These are phyloP conservation scores for Gossypium anomalum DNA, from an alignment of 345 rosid genomes.

Conservation along the genomic window DNA sequence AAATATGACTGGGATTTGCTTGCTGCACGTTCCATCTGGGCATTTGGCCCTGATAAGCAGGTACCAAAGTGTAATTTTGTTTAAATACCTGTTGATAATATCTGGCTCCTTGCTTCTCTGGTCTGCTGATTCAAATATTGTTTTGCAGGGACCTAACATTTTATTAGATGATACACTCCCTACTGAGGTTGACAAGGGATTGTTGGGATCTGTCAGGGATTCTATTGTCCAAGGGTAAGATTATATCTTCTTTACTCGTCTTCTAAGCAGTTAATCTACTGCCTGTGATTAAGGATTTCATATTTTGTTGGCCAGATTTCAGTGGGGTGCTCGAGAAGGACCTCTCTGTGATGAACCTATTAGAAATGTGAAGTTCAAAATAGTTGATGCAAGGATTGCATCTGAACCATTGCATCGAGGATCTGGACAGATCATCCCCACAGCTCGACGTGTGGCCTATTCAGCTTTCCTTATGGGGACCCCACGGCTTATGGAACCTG, in stretches of 20 bases:
- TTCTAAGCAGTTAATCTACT: conserved; percentile 9
- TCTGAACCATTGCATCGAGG: conserved; percentile 77
- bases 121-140: conserved; percentile 4
- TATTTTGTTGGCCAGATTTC: conserved; percentile 52
- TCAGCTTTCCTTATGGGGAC: conserved; percentile 79
- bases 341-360: conserved; percentile 98
- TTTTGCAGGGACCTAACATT: conserved; percentile 80
- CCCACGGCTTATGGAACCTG: too few relatives aligned
- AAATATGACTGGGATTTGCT: conserved; percentile 96
- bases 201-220: conserved; percentile 80
- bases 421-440: conserved; percentile 91
- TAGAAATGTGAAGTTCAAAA: conserved; percentile 93
- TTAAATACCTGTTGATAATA: background rate
- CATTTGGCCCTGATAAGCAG: conserved; percentile 99
- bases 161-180: conserved; percentile 92
- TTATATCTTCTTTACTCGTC: background rate
- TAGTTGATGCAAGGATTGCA: conserved; percentile 91
- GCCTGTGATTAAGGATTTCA: conserved; percentile 12
- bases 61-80: conserved; percentile 27
- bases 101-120: conserved; percentile 7
- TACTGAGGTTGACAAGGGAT: conserved; percentile 84
- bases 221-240: conserved; percentile 92
- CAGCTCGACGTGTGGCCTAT: conserved; percentile 88
- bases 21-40: conserved; percentile 97
- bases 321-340: conserved; percentile 99